Base-by-base conservation (phyloP, 352 stramenopile species). In the Pythium brachiatum region DNA sequence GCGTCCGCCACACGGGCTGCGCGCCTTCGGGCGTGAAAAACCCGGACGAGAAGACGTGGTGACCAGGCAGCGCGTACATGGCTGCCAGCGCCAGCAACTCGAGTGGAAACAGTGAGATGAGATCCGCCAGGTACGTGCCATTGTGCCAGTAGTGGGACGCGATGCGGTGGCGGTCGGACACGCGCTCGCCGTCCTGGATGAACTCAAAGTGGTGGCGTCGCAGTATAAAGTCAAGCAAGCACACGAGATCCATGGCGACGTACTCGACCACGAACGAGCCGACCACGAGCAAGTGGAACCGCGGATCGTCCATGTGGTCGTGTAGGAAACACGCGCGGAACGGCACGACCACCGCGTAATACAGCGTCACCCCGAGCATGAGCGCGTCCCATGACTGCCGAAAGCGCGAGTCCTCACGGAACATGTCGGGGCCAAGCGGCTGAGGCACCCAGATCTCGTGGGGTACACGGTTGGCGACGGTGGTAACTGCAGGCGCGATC, bases 251-350 rank as follows among this genome's bases (percentile, higher is more conserved):
- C 0, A 69, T 59, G 38, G 88, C 26, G 26, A 79, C 13, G 58
- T 84, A 88, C 58, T 94, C 84, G 20, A 83, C 3, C 1, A 60
- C 53, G 46, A 86, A 88, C 66, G 70, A 86, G 0, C 64, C 1
- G 25, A 72, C 44, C 21, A 91, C 63, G 1, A 72, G 9, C 1
- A 31, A 7, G 26, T 65, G 53, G 36, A 76, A 68, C 1, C 27
- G 47, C 0, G 57, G 55, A 26, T 76, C 60, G 27, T 78, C 82
- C 43, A 89, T 61, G 59, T 75, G 60, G 11, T 74, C 68, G 55
- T 84, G 68, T 36, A 89, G 62, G 53, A 91, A 91, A 2, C 72
- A 65, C 21, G 81, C 67, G n/a, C 83, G 82, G 39, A 89, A 78
- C 15, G 82, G 82, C 4, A 87, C 74, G 3, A 80, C 46, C 7